Conservation (phyloP, 768 basidiomycete species). For the Galerina sulciceps region DNA sequence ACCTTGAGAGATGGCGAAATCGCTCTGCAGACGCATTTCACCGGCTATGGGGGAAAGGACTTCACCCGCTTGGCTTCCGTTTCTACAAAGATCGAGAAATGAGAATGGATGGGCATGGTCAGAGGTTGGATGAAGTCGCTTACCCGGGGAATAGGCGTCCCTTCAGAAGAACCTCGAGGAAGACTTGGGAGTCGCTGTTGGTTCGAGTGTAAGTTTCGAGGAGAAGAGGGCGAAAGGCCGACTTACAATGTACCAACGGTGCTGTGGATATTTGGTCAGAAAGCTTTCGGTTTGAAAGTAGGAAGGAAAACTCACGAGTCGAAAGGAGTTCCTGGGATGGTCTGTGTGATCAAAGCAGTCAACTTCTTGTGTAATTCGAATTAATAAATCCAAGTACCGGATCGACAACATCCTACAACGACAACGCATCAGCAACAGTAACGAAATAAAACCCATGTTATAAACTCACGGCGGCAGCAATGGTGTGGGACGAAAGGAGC, state of each 20-base stretch:
- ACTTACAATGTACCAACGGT: slow-evolving; percentile 32
- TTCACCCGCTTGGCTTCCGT: slow-evolving; percentile 30
- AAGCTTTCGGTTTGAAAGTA: background rate
- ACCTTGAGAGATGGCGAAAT: slow-evolving; percentile 29
- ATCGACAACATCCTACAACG: slow-evolving; percentile 26
- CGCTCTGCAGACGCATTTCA: slow-evolving; percentile 45
- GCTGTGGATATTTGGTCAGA: background rate
- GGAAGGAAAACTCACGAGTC: slow-evolving; percentile 28
- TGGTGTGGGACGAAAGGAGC: slow-evolving; percentile 27
- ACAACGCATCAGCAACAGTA: background rate
- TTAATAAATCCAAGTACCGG: background rate
- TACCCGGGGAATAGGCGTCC: slow-evolving; percentile 23
- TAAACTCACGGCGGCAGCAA: slow-evolving; percentile 26
- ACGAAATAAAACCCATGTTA: background rate
- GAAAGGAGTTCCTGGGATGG: slow-evolving; percentile 37
- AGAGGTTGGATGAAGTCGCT: background rate
- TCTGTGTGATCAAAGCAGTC: background rate
- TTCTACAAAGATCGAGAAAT: background rate
- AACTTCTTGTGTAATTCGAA: background rate
- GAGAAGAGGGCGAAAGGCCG: background rate
- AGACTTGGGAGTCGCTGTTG: slow-evolving; percentile 35
- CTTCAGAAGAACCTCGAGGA: slow-evolving; percentile 36
- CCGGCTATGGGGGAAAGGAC: slow-evolving; percentile 37
- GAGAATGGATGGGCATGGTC: background rate
- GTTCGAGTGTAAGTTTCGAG: background rate